phyloP scores from a whole-genome alignment of 202 grass and related monocot genomes.

The Eragrostis tef region DNA sequence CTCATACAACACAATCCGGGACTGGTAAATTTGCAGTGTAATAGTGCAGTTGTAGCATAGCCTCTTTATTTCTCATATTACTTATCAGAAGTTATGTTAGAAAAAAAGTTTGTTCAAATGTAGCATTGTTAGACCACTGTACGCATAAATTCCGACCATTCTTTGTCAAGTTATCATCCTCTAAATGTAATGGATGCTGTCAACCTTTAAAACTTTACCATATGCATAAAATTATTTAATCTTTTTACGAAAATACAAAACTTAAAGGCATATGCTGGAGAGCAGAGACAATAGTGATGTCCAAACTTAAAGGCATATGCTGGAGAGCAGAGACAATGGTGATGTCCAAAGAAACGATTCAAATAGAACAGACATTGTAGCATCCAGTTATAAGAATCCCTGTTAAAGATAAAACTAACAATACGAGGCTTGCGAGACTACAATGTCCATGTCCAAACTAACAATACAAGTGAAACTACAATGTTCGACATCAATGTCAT shows the following conservation, averaged over 20 bases:
- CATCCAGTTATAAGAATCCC: not conserved
- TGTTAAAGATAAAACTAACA: not conserved
- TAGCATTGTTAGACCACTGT: not conserved
- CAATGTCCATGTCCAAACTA: no score
- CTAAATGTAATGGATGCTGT: not conserved
- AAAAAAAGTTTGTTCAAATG: not conserved
- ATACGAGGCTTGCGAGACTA: constrained; percentile 1
- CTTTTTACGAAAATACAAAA: not conserved
- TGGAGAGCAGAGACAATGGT: not conserved
- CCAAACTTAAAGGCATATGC: not conserved
- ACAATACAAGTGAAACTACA: constrained; percentile 16
- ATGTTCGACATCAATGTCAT: constrained; percentile 21
- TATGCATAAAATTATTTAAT: not conserved
- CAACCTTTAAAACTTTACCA: not conserved
- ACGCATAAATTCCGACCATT: not conserved
- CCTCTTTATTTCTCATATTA: not conserved
- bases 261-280: not conserved
- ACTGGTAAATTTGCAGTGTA: not conserved
- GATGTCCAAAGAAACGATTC: not conserved
- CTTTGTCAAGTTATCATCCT: not conserved
- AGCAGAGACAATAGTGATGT: not conserved
- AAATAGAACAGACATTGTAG: not conserved
- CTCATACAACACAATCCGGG: not conserved
- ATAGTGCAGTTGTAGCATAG: not conserved
- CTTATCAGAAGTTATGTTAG: not conserved